Conservation (phyloP, 139 green algal species). For the Marvania coccoides region DNA sequence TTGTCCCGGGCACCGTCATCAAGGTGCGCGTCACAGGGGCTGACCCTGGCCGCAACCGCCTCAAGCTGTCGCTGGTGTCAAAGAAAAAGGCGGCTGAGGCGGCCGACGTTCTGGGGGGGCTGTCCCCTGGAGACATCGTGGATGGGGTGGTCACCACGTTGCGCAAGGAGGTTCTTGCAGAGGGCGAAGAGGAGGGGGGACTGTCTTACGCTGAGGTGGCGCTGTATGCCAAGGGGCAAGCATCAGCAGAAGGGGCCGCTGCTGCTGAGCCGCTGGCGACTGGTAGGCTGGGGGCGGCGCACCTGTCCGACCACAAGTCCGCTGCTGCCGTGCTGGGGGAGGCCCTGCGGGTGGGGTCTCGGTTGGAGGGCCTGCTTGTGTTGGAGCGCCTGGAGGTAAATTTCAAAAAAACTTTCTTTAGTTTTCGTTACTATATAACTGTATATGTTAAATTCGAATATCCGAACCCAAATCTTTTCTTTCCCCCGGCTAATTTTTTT, state of each 20-base stretch:
- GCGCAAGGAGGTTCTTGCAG: constrained; percentile 5
- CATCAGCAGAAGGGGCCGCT: constrained; percentile 30
- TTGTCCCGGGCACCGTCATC: constrained; percentile 30
- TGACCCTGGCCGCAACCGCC: constrained; percentile 21
- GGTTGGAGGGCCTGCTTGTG: constrained; percentile 42
- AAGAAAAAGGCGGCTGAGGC: constrained; percentile 1
- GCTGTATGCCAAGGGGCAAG: constrained; percentile 43
- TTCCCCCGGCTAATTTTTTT: too few species aligned
- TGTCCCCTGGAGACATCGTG: neutral
- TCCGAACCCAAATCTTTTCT: too few species aligned
- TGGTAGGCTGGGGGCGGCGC: constrained; percentile 44
- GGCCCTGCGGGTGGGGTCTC: constrained; percentile 21
- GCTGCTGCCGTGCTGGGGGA: constrained; percentile 39
- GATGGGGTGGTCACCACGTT: neutral
- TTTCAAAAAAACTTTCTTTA: too few species aligned
- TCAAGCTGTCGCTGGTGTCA: constrained; percentile 39
- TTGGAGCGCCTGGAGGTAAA: constrained; percentile 49
- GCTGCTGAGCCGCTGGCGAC: neutral
- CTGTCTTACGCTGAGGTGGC: neutral
- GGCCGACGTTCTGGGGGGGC: neutral
- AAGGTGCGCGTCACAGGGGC: constrained; percentile 37
- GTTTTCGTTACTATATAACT: too few species aligned
- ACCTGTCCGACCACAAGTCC: constrained; percentile 68
- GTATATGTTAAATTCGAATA: constrained; percentile 24
- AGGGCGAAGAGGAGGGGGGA: neutral